Percentiles rank a stretch among this genome's conserved stretches.
phyloP scores from a whole-genome alignment of 2,329 filamentous ascomycete genomes.

The Epichloe bromicola region DNA sequence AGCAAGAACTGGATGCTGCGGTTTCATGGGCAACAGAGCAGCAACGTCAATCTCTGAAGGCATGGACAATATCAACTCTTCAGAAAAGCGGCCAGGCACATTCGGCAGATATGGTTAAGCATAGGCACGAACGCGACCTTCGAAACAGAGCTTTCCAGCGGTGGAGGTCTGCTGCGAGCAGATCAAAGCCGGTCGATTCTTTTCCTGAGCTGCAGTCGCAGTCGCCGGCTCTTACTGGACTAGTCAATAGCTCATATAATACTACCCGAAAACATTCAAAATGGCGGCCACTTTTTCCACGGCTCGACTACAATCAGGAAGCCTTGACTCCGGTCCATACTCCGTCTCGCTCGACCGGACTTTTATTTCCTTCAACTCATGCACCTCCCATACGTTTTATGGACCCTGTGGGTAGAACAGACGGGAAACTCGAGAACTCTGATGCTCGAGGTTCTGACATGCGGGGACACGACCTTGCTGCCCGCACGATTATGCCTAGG shows the following conservation, averaged over 20 bases:
- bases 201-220: conserved; percentile 2
- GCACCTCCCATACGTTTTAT: conserved; percentile 16
- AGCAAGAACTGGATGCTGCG: conserved; percentile 16
- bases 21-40: conserved; percentile 19
- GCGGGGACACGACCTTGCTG: not conserved
- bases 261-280: conserved; percentile 15
- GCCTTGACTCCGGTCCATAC: conserved; percentile 21
- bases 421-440: conserved; percentile 12
- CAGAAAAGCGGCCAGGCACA: conserved; percentile 25
- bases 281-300: conserved; percentile 12
- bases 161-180: conserved; percentile 17
- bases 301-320: conserved; percentile 11
- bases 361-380: conserved; percentile 24
- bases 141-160: conserved; percentile 17
- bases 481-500: not conserved
- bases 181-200: conserved; percentile 4
- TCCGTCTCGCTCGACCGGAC: conserved; percentile 34
- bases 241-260: conserved; percentile 7
- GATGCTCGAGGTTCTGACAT: not conserved
- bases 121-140: conserved; percentile 20
- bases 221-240: not conserved
- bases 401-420: conserved; percentile 18
- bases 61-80: conserved; percentile 24
- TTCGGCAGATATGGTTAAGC: conserved; percentile 20
- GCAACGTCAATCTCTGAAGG: conserved; percentile 21